Evolutionary conservation across 768 basidiomycete species (phyloP), one percentile per base, ranked within the genome.

Genomic region (Pilatotrama ljubarskyi): DNA sequence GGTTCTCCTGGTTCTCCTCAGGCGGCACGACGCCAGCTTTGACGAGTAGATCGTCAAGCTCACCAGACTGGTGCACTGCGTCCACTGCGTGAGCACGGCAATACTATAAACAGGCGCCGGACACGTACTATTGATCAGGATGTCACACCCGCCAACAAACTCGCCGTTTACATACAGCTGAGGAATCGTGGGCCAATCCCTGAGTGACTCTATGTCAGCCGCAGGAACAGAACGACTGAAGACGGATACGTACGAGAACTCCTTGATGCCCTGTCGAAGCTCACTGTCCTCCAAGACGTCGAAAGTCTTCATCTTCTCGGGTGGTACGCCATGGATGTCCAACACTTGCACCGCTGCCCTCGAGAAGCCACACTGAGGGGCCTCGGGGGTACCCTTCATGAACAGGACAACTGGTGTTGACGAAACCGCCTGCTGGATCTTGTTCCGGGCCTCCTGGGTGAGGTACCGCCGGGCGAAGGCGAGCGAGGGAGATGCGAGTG

Each of bases 131-230:
- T 85, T 83, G 25, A 98, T 73, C 20, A 98, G 76, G 66, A 99
- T 98, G 76, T 99, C 96, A 73, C 95, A 97, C 53, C 96, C 97
- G 32, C 96, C 96, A 41, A 99, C 80, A 68, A 99, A 99, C 72
- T 97, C 95, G 5, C 95, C 96, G 54, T 91, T 87, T 36, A 98
- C 81, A 69, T 96, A 99, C 13, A 99, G 73, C 72, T 99, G 96
- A 11, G 96, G 96, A 64, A 99, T 87, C 18, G 96, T 99, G 14
- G 96, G 96, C 96, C 96, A 99, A 64, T 97, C 92, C 22, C 95
- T 98, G 67, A 5, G 24, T 41, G 49, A 6, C 17, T 2, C 20
- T 51, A 50, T 51, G 60, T 65, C 48, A 64, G 38, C 26, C 15
- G 1, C 4, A 26, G 5, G 13, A 51, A 35, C 42, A 14, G 26